Base-by-base conservation (phyloP, 768 basidiomycete species). In the Auriculariales sp. region DNA sequence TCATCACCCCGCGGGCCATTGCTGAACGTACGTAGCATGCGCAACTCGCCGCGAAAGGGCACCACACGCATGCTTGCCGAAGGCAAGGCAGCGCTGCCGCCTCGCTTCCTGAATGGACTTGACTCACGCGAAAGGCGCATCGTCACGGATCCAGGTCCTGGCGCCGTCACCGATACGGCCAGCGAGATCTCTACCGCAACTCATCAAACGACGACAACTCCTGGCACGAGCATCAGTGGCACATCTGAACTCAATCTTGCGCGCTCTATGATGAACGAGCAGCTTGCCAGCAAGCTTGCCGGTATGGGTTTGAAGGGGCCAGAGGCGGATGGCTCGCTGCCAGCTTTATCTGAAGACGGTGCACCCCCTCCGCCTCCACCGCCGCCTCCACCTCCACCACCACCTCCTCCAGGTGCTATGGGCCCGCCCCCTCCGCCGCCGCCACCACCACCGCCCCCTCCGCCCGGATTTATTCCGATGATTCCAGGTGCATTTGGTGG, bases 261-360 rank as follows among this genome's bases (percentile, higher is more conserved):
- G 19, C 17, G 33, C 10, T 42, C 51, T 27, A 35, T 36, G n/a
- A 36, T 82, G 46, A 71, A 77, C 24, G 83, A 85, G 48, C 74
- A 80, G 61, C 68, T 85, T 39, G 71, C 67, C 35, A 74, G 74
- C 57, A 80, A 77, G 53, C 62, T 84, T 19, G 64, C 75, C 12
- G 60, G 70, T 5, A 70, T 71, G 61, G 74, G 74, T 22, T 66
- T 27, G 30, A 72, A 19, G 51, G 59, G 68, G 28, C 66, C 69
- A 25, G 57, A 65, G 12, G 65, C 71, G 32, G 58, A 62, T 28
- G 69, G 64, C 12, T 46, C 61, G 28, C 61, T 69, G 33, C 61
- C 70, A 10, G 60, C 69, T 17, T 64, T 73, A 19, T 58, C 65
- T 14, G 71, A 75, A 3, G 59, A 64, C 31, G 54, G 36, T 33